Base-by-base conservation (phyloP, 1,139 yeast genomes). In the Pichiaceae sp. region DNA sequence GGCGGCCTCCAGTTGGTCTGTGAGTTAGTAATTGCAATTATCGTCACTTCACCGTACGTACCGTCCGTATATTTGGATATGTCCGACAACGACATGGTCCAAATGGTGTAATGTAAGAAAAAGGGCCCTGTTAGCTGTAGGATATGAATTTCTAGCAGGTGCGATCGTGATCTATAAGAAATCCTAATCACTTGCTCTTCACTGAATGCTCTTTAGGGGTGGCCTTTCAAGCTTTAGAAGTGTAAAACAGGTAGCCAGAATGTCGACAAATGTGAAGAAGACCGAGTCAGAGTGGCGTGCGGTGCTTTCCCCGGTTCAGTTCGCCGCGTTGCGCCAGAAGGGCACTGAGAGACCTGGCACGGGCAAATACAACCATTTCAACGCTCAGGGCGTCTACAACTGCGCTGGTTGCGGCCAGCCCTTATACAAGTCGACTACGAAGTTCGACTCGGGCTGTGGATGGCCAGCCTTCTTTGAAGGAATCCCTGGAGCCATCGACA, bases 381-480 rank as follows among this genome's bases (percentile, higher is more conserved):
- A 44, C 56, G 53, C 60, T 2, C 47, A 52, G 1, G 97, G 96
- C 0, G 64, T 72, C 4, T 91, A 86, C 56, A 66, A 66, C 39
- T 91, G 99, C 62, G 96, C 82, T 1, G 97, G 80, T 9, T 91
- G 98, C 57, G 70, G 68, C 35, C 66, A 72, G 34, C 95, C 96
- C 7, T 63, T 91, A 29, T 91, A 91, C 59, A 70, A 71, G 44
- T 78, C 95, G 26, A 66, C 70, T 32, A 72, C 96, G 12, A 91
- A 91, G 60, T 91, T 93, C 51, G 77, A 80, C 41, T 75, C 95
- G 17, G 87, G 86, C 38, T 91, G 98, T 59, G 98, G 98, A 3
- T 91, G 98, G 98, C 98, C 98, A 0, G 87, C 96, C 0, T 91
- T 91, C 59, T 89, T 79, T 56, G 81, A 84, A 40, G 96, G 95